A percentile compares a stretch with the other conserved stretches of the same genome.
These are phyloP conservation scores for Halenospora varia DNA, from an alignment of 495 filamentous ascomycete species.

Conservation along the genomic window DNA sequence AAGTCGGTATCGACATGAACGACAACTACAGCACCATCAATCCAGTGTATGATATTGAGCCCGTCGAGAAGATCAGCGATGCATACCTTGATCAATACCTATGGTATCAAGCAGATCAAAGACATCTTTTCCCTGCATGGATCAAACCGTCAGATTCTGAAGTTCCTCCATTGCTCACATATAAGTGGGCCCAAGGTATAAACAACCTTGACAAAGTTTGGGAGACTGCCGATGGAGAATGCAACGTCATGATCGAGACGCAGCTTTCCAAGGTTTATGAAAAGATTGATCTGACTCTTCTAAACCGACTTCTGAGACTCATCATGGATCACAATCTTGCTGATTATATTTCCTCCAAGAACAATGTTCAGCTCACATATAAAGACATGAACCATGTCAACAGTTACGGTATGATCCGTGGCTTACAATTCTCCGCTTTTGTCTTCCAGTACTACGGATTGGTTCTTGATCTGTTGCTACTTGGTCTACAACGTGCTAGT, in stretches of 20 bases:
- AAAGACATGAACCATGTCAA: conserved; percentile 99
- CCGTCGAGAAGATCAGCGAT: conserved; percentile 99
- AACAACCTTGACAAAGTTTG: conserved; percentile 98
- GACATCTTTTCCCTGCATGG: conserved; percentile 97
- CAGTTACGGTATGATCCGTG: conserved; percentile 96
- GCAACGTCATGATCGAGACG: conserved; percentile 99
- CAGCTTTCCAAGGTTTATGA: conserved; percentile 98
- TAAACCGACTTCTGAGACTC: conserved; percentile 87
- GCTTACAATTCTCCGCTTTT: conserved; percentile 95
- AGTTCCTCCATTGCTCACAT: conserved; percentile 92
- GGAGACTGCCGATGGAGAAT: conserved; percentile 93
- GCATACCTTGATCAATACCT: conserved; percentile 98
- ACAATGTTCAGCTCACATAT: conserved; percentile 98
- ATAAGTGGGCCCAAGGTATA: conserved; percentile 99
- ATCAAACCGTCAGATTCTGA: conserved; percentile 99
- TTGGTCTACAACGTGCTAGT: conserved; percentile 89
- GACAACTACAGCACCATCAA: conserved; percentile 99
- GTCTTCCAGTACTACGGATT: conserved; percentile 99
- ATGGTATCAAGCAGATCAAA: conserved; percentile 98
- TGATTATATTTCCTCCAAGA: conserved; percentile 99
- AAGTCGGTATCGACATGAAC: conserved; percentile 99
- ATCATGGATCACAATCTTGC: conserved; percentile 99
- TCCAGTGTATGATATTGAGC: conserved; percentile 98
- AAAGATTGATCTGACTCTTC: conserved; percentile 95
- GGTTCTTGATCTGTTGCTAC: conserved; percentile 88